Base-by-base conservation (phyloP, 2,329 filamentous ascomycete genomes). In the Metarhizium sp. region DNA sequence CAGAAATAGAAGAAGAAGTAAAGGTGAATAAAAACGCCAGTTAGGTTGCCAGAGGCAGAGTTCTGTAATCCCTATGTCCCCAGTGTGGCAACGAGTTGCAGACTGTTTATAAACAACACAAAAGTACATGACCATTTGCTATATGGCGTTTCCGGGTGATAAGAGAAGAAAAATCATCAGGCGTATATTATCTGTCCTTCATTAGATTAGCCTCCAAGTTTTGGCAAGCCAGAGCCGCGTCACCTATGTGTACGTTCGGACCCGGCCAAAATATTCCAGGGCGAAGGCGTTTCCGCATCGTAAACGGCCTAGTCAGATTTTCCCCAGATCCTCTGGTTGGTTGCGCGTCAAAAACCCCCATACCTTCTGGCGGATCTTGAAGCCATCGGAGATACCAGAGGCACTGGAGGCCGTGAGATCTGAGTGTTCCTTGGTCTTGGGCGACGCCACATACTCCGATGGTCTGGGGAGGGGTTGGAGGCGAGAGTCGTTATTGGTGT, bases 401-500 rank as follows among this genome's bases (percentile, higher is more conserved):
- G 25, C 25, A 25, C 25, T 25, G 25, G 25, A 25, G 25, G 25
- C 25, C 25, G 25, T 25, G 25, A 25, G 25, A 25, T 25, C 25
- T 25, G 25, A 25, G 25, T 25, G 25, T 4, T 25, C 25, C 25
- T 25, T 25, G 25, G 3, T 25, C 25, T 25, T 25, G 25, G 25
- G 25, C 25, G 25, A 25, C 25, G 25, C 25, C 61, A 79, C 67
- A 51, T 71, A 70, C 54, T 69, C 61, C 4, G 71, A 68, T 34
- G 67, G 73, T 61, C 67, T 67, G 16, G 77, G 76, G 42, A 72
- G 71, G 36, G 69, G 75, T 43, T 72, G 81, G 75, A 89, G 84
- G 66, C 87, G 85, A 62, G 84, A 78, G 60, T 80, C 80, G 71
- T 95, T 87, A 71, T 95, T 88, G 62, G 87, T 81, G 71, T 96